These are phyloP conservation scores for Leptographium wingfieldii DNA, from an alignment of 2,329 filamentous ascomycete genomes.

Conservation along the genomic window DNA sequence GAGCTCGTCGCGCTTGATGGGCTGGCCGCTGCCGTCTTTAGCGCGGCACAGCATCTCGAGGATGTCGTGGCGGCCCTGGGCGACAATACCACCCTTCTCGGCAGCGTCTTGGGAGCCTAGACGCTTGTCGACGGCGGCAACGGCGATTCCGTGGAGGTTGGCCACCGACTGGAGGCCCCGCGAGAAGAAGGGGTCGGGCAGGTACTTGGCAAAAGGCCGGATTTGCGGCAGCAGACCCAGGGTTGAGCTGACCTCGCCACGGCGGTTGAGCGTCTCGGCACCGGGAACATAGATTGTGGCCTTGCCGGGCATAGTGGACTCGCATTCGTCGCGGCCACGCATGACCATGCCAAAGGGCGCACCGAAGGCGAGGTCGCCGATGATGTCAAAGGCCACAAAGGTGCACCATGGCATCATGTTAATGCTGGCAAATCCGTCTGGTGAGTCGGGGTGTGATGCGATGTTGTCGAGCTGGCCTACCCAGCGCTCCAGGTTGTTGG, in stretches of 20 bases:
- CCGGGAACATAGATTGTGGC: conserved; percentile 6
- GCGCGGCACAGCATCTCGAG: conserved; percentile 8
- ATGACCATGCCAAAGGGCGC: conserved; percentile 23
- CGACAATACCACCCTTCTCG: conserved; percentile 1
- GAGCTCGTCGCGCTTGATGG: conserved; percentile 6
- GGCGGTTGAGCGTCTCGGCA: conserved; percentile 9
- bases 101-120: conserved; percentile 4
- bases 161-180: conserved; percentile 7
- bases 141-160: conserved; percentile 9
- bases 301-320: conserved; percentile 1
- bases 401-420: conserved; percentile 18
- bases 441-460: neutral
- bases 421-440: conserved; percentile 2
- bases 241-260: conserved; percentile 11
- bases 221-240: conserved; percentile 7
- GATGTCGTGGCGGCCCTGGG: conserved; percentile 9
- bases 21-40: conserved; percentile 4
- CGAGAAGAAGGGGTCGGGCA: conserved; percentile 9
- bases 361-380: conserved; percentile 32
- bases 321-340: conserved; percentile 9
- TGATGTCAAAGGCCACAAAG: conserved; percentile 25
- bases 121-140: conserved; percentile 9
- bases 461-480: conserved; percentile 6
- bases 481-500: conserved; percentile 8
- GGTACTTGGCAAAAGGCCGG: conserved; percentile 2